Percentiles rank a stretch among this genome's conserved stretches.
phyloP scores from a whole-genome alignment of 1,139 yeast genomes.

The Wickerhamomyces sp. region DNA sequence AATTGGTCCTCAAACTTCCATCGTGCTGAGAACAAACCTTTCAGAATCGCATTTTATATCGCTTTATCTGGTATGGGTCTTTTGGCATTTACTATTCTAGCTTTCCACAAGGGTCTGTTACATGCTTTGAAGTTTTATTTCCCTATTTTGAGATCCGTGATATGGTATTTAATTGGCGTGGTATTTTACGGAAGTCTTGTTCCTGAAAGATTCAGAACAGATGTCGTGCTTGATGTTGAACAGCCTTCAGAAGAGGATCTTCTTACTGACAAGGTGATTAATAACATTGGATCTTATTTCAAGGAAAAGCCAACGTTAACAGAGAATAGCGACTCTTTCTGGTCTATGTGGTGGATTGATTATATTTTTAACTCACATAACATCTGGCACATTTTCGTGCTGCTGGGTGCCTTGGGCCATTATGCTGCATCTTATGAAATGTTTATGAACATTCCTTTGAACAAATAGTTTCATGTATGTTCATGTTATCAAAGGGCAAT shows the following conservation, averaged over 20 bases:
- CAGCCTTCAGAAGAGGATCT: constrained; percentile 31
- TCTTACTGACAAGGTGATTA: constrained; percentile 26
- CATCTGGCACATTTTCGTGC: constrained; percentile 90
- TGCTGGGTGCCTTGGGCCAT: constrained; percentile 84
- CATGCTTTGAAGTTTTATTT: constrained; percentile 49
- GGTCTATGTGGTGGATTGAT: constrained; percentile 83
- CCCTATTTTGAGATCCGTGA: constrained; percentile 63
- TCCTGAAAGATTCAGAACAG: constrained; percentile 86
- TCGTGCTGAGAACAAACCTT: constrained; percentile 73
- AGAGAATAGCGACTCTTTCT: constrained; percentile 42
- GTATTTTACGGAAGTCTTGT: constrained; percentile 82
- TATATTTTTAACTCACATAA: constrained; percentile 76
- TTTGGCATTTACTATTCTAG: constrained; percentile 56
- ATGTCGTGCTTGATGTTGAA: constrained; percentile 33
- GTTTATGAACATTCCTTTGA: constrained; percentile 34
- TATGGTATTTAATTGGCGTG: constrained; percentile 79
- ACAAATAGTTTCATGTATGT: constrained; percentile 6
- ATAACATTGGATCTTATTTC: constrained; percentile 43
- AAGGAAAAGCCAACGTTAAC: constrained; percentile 45
- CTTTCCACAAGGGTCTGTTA: constrained; percentile 51
- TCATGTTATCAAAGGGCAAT: too few relatives aligned
- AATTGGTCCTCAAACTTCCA: constrained; percentile 93
- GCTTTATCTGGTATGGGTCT: constrained; percentile 76
- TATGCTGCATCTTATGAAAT: constrained; percentile 71
- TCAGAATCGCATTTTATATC: constrained; percentile 80